These are phyloP conservation scores for Selaginella tamariscina DNA, from an alignment of 75 land plant species.

Conservation along the genomic window DNA sequence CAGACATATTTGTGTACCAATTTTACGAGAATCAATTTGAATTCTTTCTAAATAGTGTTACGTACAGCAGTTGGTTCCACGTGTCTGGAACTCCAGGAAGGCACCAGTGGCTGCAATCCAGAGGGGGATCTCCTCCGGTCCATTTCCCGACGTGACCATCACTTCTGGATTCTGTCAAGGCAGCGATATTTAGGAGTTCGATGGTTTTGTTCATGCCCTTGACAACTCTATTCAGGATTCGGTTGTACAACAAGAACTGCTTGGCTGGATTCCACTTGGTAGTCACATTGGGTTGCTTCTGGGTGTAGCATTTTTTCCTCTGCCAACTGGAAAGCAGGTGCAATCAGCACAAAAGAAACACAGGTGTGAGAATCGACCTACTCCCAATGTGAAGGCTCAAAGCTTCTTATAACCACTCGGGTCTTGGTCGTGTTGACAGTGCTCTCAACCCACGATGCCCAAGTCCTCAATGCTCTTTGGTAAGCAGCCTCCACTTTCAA, in stretches of 20 bases:
- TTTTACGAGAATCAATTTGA: not conserved
- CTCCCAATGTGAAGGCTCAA: constrained; percentile 42
- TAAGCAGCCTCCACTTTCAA: constrained; percentile 21
- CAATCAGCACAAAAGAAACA: not conserved
- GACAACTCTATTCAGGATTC: constrained; percentile 17
- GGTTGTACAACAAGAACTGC: constrained; percentile 13
- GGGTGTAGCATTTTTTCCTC: constrained; percentile 14
- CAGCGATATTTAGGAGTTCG: constrained; percentile 36
- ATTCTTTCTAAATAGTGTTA: not conserved
- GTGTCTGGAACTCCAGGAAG: constrained; percentile 58
- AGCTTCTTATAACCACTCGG: constrained; percentile 33
- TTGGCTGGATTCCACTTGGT: constrained; percentile 14
- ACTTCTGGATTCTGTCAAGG: constrained; percentile 40
- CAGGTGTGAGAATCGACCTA: constrained; percentile 8
- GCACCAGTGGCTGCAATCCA: constrained; percentile 66
- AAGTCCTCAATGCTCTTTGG: constrained; percentile 35
- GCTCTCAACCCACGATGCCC: constrained; percentile 47
- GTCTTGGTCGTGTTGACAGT: constrained; percentile 35
- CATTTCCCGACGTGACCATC: constrained; percentile 42
- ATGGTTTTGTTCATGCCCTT: constrained; percentile 20
- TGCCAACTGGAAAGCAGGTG: constrained; percentile 33
- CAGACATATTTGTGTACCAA: no score
- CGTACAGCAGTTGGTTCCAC: constrained; percentile 46
- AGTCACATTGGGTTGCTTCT: constrained; percentile 36
- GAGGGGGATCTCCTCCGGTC: constrained; percentile 26